Evolutionary conservation across 352 stramenopile species (phyloP), one percentile per base, ranked within the genome.

Genomic region (Globisporangium mamillatum): DNA sequence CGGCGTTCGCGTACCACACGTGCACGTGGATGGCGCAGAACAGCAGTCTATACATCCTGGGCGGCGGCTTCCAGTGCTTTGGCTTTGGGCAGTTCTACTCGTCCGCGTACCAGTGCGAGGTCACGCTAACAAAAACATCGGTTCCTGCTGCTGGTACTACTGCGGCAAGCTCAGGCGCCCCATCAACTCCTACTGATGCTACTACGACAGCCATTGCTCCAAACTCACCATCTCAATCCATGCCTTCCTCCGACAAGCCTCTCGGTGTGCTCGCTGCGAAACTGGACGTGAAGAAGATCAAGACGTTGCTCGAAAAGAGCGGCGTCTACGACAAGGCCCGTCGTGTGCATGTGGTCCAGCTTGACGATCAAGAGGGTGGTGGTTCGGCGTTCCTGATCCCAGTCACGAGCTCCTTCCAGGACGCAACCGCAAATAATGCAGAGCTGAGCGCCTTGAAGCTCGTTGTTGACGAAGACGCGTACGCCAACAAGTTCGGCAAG

Each of bases 11-110:
- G 14, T 78, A 87, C 14, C 78, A 86, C 57, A 89, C 77, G 9
- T 76, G 68, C 32, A 76, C 74, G 18, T 94, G 84, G 84, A 66
- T 91, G 56, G 63, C 71, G 32, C 73, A 50, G n/a, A 77, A 54
- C 66, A 73, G 60, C 52, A 80, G 69, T 18, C 67, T 81, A 46
- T 85, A 83, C 60, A 64, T 93, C 53, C 63, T 93, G 14, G 88
- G 88, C 0, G 88, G 88, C 54, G 86, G 88, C 5, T 93, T 91
- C 62, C 88, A 96, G 70, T 90, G 81, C 56, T 96, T 93, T 77
- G 88, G 88, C 16, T 96, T 94, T 67, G 88, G 84, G 0, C 82
- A 92, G 46, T 84, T 91, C 63, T 94, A 94, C 70, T 92, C 84
- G 27, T 81, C 80, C 25, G 67, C 75, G 32, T 82, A 88, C 61